A percentile compares a stretch with the other conserved stretches of the same genome.
Conservation (phyloP, 208 protist species). For the Acanthamoeba castellanii region DNA sequence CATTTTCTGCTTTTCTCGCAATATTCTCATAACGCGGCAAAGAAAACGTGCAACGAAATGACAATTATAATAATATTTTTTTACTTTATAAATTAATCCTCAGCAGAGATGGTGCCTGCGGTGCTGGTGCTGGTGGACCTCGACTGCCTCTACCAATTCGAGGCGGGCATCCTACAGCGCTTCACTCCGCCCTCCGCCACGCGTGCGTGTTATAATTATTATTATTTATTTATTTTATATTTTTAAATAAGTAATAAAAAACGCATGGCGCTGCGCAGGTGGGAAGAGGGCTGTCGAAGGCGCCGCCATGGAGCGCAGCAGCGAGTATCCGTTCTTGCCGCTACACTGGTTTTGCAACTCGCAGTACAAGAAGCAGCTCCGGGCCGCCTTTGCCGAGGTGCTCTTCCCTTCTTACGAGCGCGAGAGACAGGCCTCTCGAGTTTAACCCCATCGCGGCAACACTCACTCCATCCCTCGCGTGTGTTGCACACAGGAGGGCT, state of each 20-base stretch:
- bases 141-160: background rate
- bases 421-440: too few relatives aligned
- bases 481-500: background rate
- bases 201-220: background rate
- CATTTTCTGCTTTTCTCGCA: too few relatives aligned
- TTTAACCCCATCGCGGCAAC: too few relatives aligned
- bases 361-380: background rate
- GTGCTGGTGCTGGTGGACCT: background rate
- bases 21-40: too few relatives aligned
- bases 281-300: background rate
- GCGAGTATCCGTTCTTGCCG: background rate
- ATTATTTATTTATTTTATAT: too few relatives aligned
- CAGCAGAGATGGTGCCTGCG: too few relatives aligned
- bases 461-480: background rate
- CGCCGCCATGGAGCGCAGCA: background rate
- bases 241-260: too few relatives aligned
- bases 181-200: background rate
- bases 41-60: too few relatives aligned
- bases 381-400: background rate
- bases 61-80: too few relatives aligned
- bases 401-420: too few relatives aligned
- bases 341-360: conserved; percentile 1
- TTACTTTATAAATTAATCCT: too few relatives aligned
- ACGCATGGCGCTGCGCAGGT: too few relatives aligned
- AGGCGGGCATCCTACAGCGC: background rate